Evolutionary conservation across 129 eudicot species (phyloP).

Genomic region (Artemisia tridentata): DNA sequence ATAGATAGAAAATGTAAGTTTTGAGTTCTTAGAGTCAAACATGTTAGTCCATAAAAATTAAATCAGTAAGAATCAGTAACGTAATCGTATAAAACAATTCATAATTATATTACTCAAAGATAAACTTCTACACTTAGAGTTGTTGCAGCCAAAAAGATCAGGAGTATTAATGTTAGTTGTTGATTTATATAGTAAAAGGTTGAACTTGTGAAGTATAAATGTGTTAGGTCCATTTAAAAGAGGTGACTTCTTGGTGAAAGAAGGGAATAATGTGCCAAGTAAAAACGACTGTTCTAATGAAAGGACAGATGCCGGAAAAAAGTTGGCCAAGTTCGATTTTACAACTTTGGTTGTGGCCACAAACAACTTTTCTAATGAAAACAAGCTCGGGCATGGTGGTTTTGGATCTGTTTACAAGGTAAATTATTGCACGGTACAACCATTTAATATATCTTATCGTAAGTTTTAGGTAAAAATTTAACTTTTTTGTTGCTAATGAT

Average conservation of each 20-base stretch:
- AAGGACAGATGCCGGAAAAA: conserved; percentile 43
- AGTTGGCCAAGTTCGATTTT: conserved; percentile 58
- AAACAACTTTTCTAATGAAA: conserved; percentile 47
- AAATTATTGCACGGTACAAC: background rate
- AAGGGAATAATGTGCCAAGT: conserved; percentile 31
- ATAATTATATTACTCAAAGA: too few species aligned
- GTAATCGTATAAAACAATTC: too few species aligned
- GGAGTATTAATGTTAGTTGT: too few species aligned
- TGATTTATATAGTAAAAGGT: background rate
- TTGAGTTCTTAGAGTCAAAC: conserved; percentile 3
- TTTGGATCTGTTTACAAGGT: conserved; percentile 90
- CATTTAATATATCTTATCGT: background rate
- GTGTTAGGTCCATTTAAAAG: conserved; percentile 45
- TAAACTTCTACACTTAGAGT: too few species aligned
- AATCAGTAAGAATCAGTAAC: too few species aligned
- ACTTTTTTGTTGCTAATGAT: conserved; percentile 13
- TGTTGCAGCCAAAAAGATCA: too few species aligned
- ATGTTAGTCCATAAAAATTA: background rate
- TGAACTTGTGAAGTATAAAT: background rate
- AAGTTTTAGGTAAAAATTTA: background rate
- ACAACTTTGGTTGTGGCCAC: conserved; percentile 54
- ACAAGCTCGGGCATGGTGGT: conserved; percentile 90
- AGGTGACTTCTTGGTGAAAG: conserved; percentile 53
- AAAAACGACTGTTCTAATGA: conserved; percentile 53
- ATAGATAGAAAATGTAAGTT: conserved; percentile 22